Percentiles rank a stretch among this genome's conserved stretches.
These are phyloP conservation scores for Penicillium malachiteum DNA, from an alignment of 495 filamentous ascomycete genomes.

Conservation along the genomic window DNA sequence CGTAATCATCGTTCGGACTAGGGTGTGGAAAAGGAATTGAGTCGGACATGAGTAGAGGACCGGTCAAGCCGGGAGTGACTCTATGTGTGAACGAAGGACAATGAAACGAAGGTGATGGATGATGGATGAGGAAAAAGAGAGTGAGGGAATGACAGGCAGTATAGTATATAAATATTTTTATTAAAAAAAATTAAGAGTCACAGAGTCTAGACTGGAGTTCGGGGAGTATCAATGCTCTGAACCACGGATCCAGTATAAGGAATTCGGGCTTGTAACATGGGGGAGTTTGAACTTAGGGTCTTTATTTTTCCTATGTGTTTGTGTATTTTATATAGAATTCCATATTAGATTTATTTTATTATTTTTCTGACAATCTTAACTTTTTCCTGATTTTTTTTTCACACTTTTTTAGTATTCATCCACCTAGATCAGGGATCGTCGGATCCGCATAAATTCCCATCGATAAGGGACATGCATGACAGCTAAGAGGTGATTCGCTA, in stretches of 20 bases:
- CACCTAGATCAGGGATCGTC: slow-evolving; percentile 8
- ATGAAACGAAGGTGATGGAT: neutral
- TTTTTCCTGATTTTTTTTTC: neutral
- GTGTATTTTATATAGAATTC: too few species aligned
- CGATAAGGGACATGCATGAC: slow-evolving; percentile 1
- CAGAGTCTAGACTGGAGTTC: neutral
- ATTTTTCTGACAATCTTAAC: neutral
- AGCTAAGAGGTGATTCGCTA: neutral
- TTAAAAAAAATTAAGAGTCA: neutral
- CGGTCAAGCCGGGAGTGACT: neutral
- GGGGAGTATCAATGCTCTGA: neutral
- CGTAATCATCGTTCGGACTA: slow-evolving; percentile 26
- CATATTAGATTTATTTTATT: neutral
- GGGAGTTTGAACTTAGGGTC: too few species aligned
- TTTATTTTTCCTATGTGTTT: neutral
- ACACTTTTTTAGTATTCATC: neutral
- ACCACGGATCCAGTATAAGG: slow-evolving; percentile 1
- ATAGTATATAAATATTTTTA: neutral
- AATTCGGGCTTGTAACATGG: neutral
- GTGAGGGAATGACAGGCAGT: neutral
- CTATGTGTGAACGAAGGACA: neutral
- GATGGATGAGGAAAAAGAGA: neutral
- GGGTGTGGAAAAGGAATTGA: slow-evolving; percentile 20
- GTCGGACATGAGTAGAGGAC: slow-evolving; percentile 20
- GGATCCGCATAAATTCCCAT: slow-evolving; percentile 6